Evolutionary conservation across 2,329 filamentous ascomycete species (phyloP), one percentile per base, ranked within the genome.

Genomic region (Zymoseptoria brevis): DNA sequence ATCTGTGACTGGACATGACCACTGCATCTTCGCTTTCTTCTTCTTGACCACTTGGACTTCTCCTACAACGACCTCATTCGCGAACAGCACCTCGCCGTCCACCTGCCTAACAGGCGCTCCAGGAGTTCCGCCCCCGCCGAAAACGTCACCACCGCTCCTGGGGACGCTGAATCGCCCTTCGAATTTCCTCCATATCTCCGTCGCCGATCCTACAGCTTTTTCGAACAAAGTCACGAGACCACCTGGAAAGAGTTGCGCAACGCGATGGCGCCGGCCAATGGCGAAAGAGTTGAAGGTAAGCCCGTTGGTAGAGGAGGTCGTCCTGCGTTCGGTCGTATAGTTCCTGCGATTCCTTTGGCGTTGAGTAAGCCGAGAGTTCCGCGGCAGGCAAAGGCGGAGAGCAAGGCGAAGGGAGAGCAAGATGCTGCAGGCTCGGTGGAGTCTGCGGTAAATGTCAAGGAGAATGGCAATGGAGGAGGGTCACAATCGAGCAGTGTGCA

Each of bases 311-410:
- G 61, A 49, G 50, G 61, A 24, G 55, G 57, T 53, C 57, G 56
- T 30, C 62, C 66, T 45, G 55, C 62, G 22, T 53, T 59, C 8
- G 62, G 57, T 51, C 65, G 69, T 35, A 63, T 72, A 24, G 59
- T 69, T 26, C 68, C 68, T n/a, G 70, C 68, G n/a, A 69, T 72
- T 54, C 70, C 70, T 19, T 59, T 72, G 50, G 57, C 67, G 26
- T 55, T 72, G 57, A 68, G 61, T 59, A 68, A 64, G 59, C 62
- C 68, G 16, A 64, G 59, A 41, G 52, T 62, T 54, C 53, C 58
- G 58, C 48, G 61, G 54, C 60, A 59, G 48, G 55, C 63, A 16
- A 62, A 63, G 56, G 19, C 53, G 30, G 50, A 57, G 49, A 30
- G 30, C n/a, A 56, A 56, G 26, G 22, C 52, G 53, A 62, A 51